Conservation (phyloP, 495 filamentous ascomycete genomes). For the Xylaria sp. region DNA sequence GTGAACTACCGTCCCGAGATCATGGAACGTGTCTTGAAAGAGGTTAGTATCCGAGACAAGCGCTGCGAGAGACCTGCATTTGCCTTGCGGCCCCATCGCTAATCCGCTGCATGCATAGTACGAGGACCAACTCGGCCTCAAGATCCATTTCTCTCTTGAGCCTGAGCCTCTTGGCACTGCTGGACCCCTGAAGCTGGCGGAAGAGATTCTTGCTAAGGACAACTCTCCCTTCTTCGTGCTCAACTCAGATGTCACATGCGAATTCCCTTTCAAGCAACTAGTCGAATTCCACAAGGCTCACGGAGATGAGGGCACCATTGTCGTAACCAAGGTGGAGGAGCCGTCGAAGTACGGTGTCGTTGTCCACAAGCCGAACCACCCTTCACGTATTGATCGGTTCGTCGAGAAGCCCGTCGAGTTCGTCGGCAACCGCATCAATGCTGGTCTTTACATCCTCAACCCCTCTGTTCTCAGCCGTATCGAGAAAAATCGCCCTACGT, state of each 20-base stretch:
- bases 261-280: slow-evolving; percentile 92
- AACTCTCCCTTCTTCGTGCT: slow-evolving; percentile 97
- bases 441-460: slow-evolving; percentile 98
- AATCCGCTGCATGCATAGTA: slow-evolving; percentile 63
- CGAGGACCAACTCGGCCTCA: slow-evolving; percentile 87
- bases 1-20: slow-evolving; percentile 99
- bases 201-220: slow-evolving; percentile 91
- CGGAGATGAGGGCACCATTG: slow-evolving; percentile 96
- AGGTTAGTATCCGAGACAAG: slow-evolving; percentile 48
- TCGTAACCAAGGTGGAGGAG: slow-evolving; percentile 99
- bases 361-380: slow-evolving; percentile 94
- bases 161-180: slow-evolving; percentile 94
- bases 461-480: slow-evolving; percentile 89
- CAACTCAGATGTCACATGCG: slow-evolving; percentile 98
- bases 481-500: slow-evolving; percentile 89
- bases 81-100: slow-evolving; percentile 18
- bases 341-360: slow-evolving; percentile 99
- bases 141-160: slow-evolving; percentile 97
- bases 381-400: slow-evolving; percentile 95
- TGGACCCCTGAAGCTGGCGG: slow-evolving; percentile 94
- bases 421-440: slow-evolving; percentile 99
- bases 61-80: slow-evolving; percentile 23
- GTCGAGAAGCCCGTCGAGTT: slow-evolving; percentile 99
- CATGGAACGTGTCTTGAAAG: slow-evolving; percentile 72
- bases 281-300: slow-evolving; percentile 89